Evolutionary conservation across 331 rosid species (phyloP), one percentile per base, ranked within the genome.

Genomic region (Pyrus hybrid): DNA sequence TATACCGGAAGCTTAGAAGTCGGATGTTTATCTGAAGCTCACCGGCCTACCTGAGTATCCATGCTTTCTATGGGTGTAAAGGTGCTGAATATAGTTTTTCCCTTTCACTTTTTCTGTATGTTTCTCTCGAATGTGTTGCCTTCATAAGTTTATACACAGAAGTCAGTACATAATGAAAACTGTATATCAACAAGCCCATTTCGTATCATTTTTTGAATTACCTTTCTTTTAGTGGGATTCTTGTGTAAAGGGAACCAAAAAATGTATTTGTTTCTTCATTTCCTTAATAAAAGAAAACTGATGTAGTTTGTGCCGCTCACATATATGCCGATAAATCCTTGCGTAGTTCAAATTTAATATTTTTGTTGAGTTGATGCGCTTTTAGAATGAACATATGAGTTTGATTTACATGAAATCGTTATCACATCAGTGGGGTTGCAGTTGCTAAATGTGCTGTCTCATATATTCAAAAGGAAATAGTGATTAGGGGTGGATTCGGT

Each of bases 1-100:
- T 10, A 84, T 88, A 73, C 87, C 96, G 45, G 97, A 93, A 87
- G 87, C 89, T 79, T 88, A 81, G 79, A 76, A 68, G 25, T 71
- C 49, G 70, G 80, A 68, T 33, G 41, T 49, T 68, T 69, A 30
- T 77, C 78, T 51, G 76, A 71, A 56, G 63, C 70, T 77, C 77
- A 53, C 57, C n/a, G 7, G 56, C 56, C 0, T 49, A 49, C 3
- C n/a, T 49, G 56, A 77, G 69, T 69, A 30, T 80, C 63, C 71
- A 77, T 26, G n/a, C 43, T 53, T 60, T 77, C 63, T 64, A 76
- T 22, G 61, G 70, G n/a, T 29, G 66, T 64, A 45, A 74, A 71
- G 69, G 72, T 70, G 72, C 78, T 68, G 70, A 7, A 51, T 7
- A 4, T 70, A 1, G 57, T 51, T 51, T 17, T 1, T 25, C 14